Evolutionary conservation across 805 yeast genomes (phyloP), one percentile per base, ranked within the genome.

Genomic region (Starmerella floricola): DNA sequence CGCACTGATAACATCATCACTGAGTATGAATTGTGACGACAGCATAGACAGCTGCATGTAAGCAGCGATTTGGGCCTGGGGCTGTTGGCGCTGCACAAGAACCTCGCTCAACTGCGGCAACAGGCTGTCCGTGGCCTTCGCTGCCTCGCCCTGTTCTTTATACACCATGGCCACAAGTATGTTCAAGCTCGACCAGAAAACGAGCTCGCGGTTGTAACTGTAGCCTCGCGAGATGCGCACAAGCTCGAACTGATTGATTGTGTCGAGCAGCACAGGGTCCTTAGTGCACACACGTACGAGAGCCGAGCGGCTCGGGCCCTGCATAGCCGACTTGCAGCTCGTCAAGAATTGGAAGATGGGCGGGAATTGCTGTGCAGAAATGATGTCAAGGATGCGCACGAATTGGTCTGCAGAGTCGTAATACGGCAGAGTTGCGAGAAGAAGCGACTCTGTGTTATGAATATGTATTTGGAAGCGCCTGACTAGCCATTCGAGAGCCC

Each of bases 401-500:
- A 91, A 91, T 5, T 82, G 68, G 27, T 20, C 27, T 0, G 86
- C 78, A 30, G 74, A 68, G 51, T 71, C 73, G 62, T 78, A 84
- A 62, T 80, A 84, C n/a, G 95, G 93, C 51, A 91, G 67, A 1
- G 81, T 71, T 2, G 87, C 69, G 43, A 88, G 61, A 34, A 91
- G 57, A 26, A 91, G 57, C 41, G 67, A 58, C 59, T 88, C 97
- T 0, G 86, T 65, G 55, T 82, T 85, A 55, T 80, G 78, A 37
- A 82, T 68, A 58, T 91, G 87, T 51, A 85, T 75, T 56, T 85
- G 65, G 78, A 91, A 66, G 53, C 97, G 73, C 64, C 98, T 79
- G 16, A 91, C 79, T 19, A 87, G 74, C 98, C 98, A 91, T 65
- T 91, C 98, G 11, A 85, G 68, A 4, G 95, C 88, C 53, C 78